phyloP scores from a whole-genome alignment of 2,329 filamentous ascomycete species.

The Curvularia lunata region DNA sequence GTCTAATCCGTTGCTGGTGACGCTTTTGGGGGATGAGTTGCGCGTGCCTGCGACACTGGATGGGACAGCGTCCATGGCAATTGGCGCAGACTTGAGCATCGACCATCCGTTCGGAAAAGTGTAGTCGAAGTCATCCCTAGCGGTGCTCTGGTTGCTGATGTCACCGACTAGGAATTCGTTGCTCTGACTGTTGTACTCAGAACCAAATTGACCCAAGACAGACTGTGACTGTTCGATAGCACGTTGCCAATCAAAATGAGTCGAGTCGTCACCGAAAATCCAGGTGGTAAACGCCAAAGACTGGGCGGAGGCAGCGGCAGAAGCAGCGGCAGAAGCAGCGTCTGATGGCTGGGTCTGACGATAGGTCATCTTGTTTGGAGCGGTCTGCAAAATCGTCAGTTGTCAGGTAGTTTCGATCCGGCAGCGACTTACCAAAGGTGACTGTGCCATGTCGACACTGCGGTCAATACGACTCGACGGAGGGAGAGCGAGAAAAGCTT shows the following conservation, averaged over 20 bases:
- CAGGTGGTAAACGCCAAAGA: too few species aligned
- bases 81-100: background rate
- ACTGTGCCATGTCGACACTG: conserved; percentile 22
- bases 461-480: conserved; percentile 1
- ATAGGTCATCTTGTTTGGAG: conserved; percentile 6
- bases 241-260: too few species aligned
- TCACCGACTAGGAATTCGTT: conserved; percentile 17
- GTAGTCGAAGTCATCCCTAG: conserved; percentile 14
- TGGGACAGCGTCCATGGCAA: background rate
- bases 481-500: conserved; percentile 2
- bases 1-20: conserved; percentile 23
- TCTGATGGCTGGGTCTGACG: conserved; percentile 7
- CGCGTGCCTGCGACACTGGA: conserved; percentile 1
- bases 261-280: too few species aligned
- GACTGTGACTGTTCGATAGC: conserved; percentile 13
- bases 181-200: conserved; percentile 13
- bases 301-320: too few species aligned
- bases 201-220: conserved; percentile 13
- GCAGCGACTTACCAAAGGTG: conserved; percentile 22
- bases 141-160: conserved; percentile 4
- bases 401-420: background rate
- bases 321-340: too few species aligned
- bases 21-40: conserved; percentile 29
- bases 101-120: conserved; percentile 3
- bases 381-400: conserved; percentile 18